A percentile compares a stretch with the other conserved stretches of the same genome.
Conservation (phyloP, 2,329 filamentous ascomycete genomes). For the Zalaria obscura region DNA sequence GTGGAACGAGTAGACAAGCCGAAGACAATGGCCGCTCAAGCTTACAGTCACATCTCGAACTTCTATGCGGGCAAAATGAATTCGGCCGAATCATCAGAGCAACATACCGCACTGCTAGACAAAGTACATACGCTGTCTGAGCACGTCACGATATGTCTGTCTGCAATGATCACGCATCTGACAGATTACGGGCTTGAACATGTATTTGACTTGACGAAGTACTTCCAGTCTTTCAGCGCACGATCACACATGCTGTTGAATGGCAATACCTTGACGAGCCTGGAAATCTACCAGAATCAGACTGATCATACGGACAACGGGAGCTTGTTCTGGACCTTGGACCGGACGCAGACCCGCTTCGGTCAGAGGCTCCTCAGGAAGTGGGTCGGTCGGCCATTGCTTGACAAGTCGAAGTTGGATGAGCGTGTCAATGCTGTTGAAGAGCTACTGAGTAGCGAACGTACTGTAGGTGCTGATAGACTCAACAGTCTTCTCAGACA, state of each 20-base stretch:
- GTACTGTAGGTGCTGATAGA: constrained; percentile 55
- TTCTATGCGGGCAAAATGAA: constrained; percentile 87
- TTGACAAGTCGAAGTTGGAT: constrained; percentile 61
- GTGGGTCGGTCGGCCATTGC: constrained; percentile 84
- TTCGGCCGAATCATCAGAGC: constrained; percentile 23
- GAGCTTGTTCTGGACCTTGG: constrained; percentile 88
- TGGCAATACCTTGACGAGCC: constrained; percentile 81
- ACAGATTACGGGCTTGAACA: constrained; percentile 87
- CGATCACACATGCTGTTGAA: constrained; percentile 92
- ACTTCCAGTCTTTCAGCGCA: constrained; percentile 91
- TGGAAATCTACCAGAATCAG: constrained; percentile 91
- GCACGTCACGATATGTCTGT: constrained; percentile 78
- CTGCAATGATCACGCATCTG: constrained; percentile 89
- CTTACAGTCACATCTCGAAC: constrained; percentile 76
- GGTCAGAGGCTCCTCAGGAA: constrained; percentile 79
- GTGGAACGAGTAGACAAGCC: constrained; percentile 64
- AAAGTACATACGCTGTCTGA: constrained; percentile 77
- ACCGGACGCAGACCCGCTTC: constrained; percentile 82
- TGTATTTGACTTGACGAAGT: constrained; percentile 90
- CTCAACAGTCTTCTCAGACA: constrained; percentile 57
- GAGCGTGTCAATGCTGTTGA: constrained; percentile 73
- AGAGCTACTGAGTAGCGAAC: constrained; percentile 60
- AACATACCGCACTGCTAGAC: constrained; percentile 53
- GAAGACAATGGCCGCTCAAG: constrained; percentile 71
- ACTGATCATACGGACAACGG: constrained; percentile 77